These are phyloP conservation scores for Tephrocybe rancida DNA, from an alignment of 768 basidiomycete genomes.

Conservation along the genomic window DNA sequence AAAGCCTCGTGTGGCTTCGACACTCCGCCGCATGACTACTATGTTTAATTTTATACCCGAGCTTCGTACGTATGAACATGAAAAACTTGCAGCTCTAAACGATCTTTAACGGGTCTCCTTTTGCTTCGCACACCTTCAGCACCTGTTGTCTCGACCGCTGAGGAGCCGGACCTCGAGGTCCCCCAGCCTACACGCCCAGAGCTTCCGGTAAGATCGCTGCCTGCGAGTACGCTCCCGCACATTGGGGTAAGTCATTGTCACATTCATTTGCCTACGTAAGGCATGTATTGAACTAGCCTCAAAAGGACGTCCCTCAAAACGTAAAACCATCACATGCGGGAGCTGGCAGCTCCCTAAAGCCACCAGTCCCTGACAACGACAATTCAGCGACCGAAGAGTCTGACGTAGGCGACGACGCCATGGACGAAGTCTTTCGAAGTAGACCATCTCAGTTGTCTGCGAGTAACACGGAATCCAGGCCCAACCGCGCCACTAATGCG, in stretches of 20 bases:
- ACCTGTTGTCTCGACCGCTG: conserved; percentile 46
- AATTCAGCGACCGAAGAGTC: conserved; percentile 52
- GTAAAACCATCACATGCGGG: conserved; percentile 1
- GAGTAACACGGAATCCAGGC: background rate
- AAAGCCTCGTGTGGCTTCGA: conserved; percentile 67
- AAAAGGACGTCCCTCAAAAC: conserved; percentile 8
- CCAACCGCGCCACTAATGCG: conserved; percentile 7
- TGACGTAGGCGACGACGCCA: conserved; percentile 32
- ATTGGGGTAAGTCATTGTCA: conserved; percentile 8
- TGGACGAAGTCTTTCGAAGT: conserved; percentile 13
- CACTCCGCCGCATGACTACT: conserved; percentile 71
- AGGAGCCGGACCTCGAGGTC: conserved; percentile 44
- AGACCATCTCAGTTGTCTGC: background rate
- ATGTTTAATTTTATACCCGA: conserved; percentile 67
- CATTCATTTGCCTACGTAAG: conserved; percentile 1
- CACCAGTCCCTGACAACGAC: conserved; percentile 28
- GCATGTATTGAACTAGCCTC: conserved; percentile 4
- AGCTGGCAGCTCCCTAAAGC: conserved; percentile 1
- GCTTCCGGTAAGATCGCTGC: conserved; percentile 13
- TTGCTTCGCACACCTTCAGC: conserved; percentile 40
- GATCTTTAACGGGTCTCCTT: conserved; percentile 12
- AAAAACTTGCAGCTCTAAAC: conserved; percentile 5
- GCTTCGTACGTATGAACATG: conserved; percentile 52
- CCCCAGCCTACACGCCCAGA: conserved; percentile 14
- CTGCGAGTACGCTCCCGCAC: conserved; percentile 14